Evolutionary conservation across 192 early-diverging fungal species (phyloP).

Genomic region (Coemansia sp.): DNA sequence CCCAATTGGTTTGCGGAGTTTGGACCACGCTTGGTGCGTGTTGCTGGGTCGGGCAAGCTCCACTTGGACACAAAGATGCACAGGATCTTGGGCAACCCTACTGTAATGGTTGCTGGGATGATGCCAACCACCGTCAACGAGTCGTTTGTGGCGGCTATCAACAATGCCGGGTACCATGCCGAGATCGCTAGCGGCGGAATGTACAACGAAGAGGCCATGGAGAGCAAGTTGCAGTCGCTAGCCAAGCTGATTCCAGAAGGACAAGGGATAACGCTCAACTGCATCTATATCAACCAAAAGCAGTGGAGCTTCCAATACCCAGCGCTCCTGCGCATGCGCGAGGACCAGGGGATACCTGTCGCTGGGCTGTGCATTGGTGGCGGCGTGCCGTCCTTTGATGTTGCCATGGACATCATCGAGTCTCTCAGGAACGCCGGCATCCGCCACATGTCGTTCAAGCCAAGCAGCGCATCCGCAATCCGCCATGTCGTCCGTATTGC

Average conservation of each 20-base stretch:
- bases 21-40: constrained; percentile 81
- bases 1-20: constrained; percentile 85
- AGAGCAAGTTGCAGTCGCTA: constrained; percentile 72
- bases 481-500: constrained; percentile 85
- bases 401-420: constrained; percentile 79
- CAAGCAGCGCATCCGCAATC: constrained; percentile 77
- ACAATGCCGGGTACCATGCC: constrained; percentile 88
- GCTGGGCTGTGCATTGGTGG: constrained; percentile 90
- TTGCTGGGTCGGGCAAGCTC: constrained; percentile 57
- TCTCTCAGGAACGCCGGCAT: constrained; percentile 77
- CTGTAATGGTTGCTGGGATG: constrained; percentile 96
- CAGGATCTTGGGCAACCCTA: constrained; percentile 82
- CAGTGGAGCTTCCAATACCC: constrained; percentile 88
- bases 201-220: constrained; percentile 71
- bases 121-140: constrained; percentile 83
- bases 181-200: constrained; percentile 93
- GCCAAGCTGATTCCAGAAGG: constrained; percentile 73
- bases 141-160: constrained; percentile 79
- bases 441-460: constrained; percentile 82
- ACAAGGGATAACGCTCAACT: constrained; percentile 89
- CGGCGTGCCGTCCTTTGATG: constrained; percentile 85
- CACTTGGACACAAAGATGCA: constrained; percentile 89
- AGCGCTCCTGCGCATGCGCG: constrained; percentile 74
- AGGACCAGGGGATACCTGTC: constrained; percentile 81
- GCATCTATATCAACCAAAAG: constrained; percentile 85